Evolutionary conservation across 371 early-diverging fungal genomes (phyloP).

Genomic region (Mucor irregularis): DNA sequence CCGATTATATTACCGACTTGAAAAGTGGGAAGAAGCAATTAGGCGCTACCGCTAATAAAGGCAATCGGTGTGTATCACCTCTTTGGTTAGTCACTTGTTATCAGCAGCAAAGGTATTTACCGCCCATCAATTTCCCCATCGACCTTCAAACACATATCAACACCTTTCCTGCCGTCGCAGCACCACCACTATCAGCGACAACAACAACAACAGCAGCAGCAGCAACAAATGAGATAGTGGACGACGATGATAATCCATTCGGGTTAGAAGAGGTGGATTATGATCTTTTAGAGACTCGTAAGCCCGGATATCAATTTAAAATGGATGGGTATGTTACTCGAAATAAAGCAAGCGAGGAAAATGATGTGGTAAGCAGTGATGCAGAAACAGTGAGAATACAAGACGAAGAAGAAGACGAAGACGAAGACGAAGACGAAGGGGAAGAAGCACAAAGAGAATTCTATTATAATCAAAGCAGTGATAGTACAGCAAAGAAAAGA

Average conservation of each 20-base stretch:
- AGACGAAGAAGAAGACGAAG: background rate
- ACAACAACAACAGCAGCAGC: no score
- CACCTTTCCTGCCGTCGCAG: background rate
- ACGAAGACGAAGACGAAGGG: background rate
- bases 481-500: background rate
- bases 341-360: background rate
- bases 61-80: background rate
- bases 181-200: background rate
- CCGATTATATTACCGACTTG: background rate
- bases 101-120: background rate
- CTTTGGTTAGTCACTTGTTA: conserved; percentile 3
- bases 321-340: background rate
- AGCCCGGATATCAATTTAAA: background rate
- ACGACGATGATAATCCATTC: background rate
- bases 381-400: background rate
- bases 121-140: background rate
- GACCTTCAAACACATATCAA: background rate
- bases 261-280: background rate
- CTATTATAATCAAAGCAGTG: background rate
- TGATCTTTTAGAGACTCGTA: background rate
- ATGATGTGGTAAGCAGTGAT: background rate
- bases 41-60: background rate
- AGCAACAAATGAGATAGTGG: no score
- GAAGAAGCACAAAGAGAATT: conserved; percentile 3
- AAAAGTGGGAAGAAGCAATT: background rate